Base-by-base conservation (phyloP, 1,284 basidiomycete genomes). In the Fomitopsis pinicola region DNA sequence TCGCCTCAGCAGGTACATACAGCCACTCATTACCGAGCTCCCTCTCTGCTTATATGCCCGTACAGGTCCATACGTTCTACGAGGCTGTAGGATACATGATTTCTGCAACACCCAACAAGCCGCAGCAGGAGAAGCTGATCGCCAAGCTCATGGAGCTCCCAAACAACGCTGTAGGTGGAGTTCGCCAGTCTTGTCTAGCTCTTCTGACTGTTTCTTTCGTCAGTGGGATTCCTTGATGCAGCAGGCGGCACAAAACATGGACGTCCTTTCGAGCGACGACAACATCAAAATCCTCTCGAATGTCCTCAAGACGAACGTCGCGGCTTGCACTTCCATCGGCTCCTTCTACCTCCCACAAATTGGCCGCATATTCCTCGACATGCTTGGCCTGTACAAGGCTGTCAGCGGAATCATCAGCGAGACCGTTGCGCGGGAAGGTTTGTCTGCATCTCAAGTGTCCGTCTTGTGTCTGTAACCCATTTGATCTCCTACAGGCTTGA, bases 81-180 rank as follows among this genome's bases (percentile, higher is more conserved):
- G 97, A 99, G 78, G 97, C 97, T 7, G 92, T 98, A 55, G 97
- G 97, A 22, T 95, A 98, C 80, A 99, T 99, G 97, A 98, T 99
- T 69, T 95, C 96, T 19, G 95, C 97, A 1, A 97, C 99, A 74
- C 97, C 97, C 50, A 98, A 99, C 77, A 97, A 97, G 74, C 91
- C 94, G 17, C 93, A 92, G 67, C 97, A 98, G 76, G 97, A 99
- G 78, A 91, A 94, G 66, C 81, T 99, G 60, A 98, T 99, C 60
- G 82, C 87, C 30, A 97, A 96, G 73, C 78, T 99, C 58, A 99
- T 99, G 97, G 94, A 97, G 68, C 78, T 98, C 68, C 97, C 97
- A 0, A 99, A 99, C 75, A 95, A 91, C 68, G 97, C 96, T 50
- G 93, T 92, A 75, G 59, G 88, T 78, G n/a, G 40, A 19, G 5